Conservation (phyloP, 768 basidiomycete species). For the Naganishia vaughanmartiniae region DNA sequence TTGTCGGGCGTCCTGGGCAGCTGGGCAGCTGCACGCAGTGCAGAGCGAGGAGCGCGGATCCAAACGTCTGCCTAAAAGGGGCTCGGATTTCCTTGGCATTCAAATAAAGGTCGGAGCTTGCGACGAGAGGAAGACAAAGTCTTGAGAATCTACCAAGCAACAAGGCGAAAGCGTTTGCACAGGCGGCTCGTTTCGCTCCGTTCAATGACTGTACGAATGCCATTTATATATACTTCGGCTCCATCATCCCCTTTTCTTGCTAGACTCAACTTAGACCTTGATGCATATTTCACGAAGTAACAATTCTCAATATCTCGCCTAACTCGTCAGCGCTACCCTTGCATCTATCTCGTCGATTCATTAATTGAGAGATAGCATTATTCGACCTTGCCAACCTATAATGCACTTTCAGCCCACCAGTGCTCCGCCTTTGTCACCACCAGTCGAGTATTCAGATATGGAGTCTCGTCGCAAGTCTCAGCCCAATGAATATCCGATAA, state of each 20-base stretch:
- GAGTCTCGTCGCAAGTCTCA: not conserved
- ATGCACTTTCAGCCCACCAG: constrained; percentile 8
- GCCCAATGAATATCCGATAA: not conserved
- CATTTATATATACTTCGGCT: not conserved
- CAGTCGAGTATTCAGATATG: constrained; percentile 2
- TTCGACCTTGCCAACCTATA: not conserved
- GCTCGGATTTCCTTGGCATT: not conserved
- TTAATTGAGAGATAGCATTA: not conserved
- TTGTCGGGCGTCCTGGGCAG: not conserved
- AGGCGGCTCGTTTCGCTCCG: not conserved
- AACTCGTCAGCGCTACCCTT: not conserved
- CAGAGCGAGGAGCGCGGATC: not conserved
- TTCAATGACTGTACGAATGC: not conserved
- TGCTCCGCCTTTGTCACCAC: constrained; percentile 11
- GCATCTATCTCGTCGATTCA: not conserved
- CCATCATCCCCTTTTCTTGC: not conserved
- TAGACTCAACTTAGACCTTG: not conserved
- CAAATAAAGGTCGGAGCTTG: not conserved
- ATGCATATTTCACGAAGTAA: not conserved
- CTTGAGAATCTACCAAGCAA: not conserved
- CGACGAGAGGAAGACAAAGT: not conserved
- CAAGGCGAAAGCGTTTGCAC: not conserved
- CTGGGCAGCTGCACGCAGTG: not conserved
- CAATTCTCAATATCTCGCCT: no score
- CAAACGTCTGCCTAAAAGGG: not conserved